Conservation (phyloP, 2,329 filamentous ascomycete genomes). For the Penicillium brasilianum region DNA sequence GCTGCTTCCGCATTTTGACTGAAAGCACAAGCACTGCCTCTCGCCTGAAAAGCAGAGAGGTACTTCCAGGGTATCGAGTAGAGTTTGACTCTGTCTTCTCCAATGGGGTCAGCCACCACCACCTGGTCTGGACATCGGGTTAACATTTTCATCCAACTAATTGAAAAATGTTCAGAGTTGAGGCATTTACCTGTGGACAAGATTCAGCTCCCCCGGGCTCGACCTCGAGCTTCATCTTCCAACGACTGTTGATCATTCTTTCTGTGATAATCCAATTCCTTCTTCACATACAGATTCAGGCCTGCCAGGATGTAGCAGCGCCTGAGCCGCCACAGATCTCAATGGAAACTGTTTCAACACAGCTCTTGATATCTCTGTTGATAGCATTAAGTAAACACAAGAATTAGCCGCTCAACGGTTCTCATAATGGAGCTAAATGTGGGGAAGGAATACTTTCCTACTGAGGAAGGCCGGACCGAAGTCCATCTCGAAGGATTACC, state of each 20-base stretch:
- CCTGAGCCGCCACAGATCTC: slow-evolving; percentile 68
- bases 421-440: background rate
- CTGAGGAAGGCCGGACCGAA: slow-evolving; percentile 14
- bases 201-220: slow-evolving; percentile 41
- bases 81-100: slow-evolving; percentile 2
- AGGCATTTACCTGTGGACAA: slow-evolving; percentile 30
- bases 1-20: slow-evolving; percentile 11
- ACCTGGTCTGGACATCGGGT: slow-evolving; percentile 13
- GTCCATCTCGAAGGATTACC: slow-evolving; percentile 2
- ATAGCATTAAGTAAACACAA: background rate
- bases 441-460: background rate
- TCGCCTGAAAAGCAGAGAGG: slow-evolving; percentile 11
- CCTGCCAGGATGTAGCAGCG: slow-evolving; percentile 75
- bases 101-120: slow-evolving; percentile 19
- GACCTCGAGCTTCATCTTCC: slow-evolving; percentile 28
- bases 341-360: background rate
- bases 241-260: slow-evolving; percentile 28
- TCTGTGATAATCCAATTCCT: slow-evolving; percentile 21
- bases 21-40: slow-evolving; percentile 20
- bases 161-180: background rate
- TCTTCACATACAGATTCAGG: slow-evolving; percentile 75
- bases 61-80: background rate
- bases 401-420: background rate
- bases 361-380: background rate
- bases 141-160: background rate